Evolutionary conservation across 805 yeast genomes (phyloP).

Genomic region (Scheffersomyces ergatensis): DNA sequence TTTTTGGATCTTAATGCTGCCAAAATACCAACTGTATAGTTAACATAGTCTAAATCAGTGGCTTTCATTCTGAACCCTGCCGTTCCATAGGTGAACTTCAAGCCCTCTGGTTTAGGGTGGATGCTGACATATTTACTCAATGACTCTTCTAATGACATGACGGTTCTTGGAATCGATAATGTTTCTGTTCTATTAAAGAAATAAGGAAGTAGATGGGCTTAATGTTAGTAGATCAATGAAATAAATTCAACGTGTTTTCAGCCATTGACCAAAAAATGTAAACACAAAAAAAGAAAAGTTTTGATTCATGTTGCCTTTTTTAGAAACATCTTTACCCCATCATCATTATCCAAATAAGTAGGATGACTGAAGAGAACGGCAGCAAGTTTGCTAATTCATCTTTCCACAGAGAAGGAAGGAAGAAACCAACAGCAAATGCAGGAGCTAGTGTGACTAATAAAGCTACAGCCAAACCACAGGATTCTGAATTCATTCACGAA

Average conservation of each 20-base stretch:
- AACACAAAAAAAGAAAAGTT: constrained; percentile 1
- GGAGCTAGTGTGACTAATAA: not conserved
- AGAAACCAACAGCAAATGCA: not conserved
- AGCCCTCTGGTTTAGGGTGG: constrained; percentile 44
- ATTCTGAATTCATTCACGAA: constrained; percentile 33
- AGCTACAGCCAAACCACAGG: constrained; percentile 10
- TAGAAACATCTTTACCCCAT: no score
- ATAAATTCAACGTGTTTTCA: not conserved
- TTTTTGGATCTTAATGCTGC: constrained; percentile 81
- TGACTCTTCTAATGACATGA: constrained; percentile 7
- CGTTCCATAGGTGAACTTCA: constrained; percentile 76
- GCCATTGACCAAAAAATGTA: constrained; percentile 1
- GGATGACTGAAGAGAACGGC: not conserved
- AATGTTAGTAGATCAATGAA: no score
- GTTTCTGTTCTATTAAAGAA: no score
- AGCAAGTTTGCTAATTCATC: constrained; percentile 26
- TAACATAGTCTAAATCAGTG: constrained; percentile 68
- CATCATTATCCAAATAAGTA: no score
- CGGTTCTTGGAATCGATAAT: no score
- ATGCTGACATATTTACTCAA: constrained; percentile 7
- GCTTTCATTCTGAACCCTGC: constrained; percentile 93
- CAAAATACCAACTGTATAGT: constrained; percentile 77
- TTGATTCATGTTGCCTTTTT: constrained; percentile 1
- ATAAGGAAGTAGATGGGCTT: no score
- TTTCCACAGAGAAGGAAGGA: constrained; percentile 25